A percentile compares a stretch with the other conserved stretches of the same genome.
These are phyloP conservation scores for Incumbomyces lentus DNA, from an alignment of 2,329 filamentous ascomycete species.

Conservation along the genomic window DNA sequence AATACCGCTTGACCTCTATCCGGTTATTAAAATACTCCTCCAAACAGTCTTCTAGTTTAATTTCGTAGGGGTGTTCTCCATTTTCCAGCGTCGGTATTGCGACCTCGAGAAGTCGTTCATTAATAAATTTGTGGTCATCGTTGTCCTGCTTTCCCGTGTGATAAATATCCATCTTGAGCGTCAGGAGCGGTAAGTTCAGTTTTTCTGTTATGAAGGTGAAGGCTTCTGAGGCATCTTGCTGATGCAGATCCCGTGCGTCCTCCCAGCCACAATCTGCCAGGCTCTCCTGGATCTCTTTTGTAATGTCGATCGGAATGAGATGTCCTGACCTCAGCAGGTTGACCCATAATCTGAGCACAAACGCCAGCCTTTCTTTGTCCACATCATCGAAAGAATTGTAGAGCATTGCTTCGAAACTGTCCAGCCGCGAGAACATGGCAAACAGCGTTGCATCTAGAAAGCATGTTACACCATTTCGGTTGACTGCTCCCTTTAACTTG, in stretches of 20 bases:
- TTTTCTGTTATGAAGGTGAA: slow-evolving; percentile 91
- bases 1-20: slow-evolving; percentile 75
- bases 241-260: slow-evolving; percentile 63
- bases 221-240: slow-evolving; percentile 92
- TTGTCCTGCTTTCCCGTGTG: slow-evolving; percentile 77
- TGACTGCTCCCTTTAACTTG: slow-evolving; percentile 73
- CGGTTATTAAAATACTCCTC: slow-evolving; percentile 92
- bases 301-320: slow-evolving; percentile 79
- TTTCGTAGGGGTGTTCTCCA: slow-evolving; percentile 51
- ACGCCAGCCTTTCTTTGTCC: slow-evolving; percentile 61
- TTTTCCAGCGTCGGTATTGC: slow-evolving; percentile 62
- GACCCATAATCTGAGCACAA: slow-evolving; percentile 77
- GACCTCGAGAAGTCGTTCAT: slow-evolving; percentile 81
- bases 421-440: slow-evolving; percentile 85
- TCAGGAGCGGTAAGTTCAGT: slow-evolving; percentile 74
- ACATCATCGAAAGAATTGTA: slow-evolving; percentile 69
- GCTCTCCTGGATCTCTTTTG: slow-evolving; percentile 69
- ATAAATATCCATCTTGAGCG: slow-evolving; percentile 87
- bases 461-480: slow-evolving; percentile 80
- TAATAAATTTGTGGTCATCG: slow-evolving; percentile 90
- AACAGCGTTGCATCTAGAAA: slow-evolving; percentile 87
- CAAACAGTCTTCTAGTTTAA: slow-evolving; percentile 81
- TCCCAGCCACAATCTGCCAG: slow-evolving; percentile 80
- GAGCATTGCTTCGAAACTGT: slow-evolving; percentile 86
- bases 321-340: slow-evolving; percentile 80